Evolutionary conservation across 139 green algal species (phyloP).

Genomic region (Chlorella sp.): DNA sequence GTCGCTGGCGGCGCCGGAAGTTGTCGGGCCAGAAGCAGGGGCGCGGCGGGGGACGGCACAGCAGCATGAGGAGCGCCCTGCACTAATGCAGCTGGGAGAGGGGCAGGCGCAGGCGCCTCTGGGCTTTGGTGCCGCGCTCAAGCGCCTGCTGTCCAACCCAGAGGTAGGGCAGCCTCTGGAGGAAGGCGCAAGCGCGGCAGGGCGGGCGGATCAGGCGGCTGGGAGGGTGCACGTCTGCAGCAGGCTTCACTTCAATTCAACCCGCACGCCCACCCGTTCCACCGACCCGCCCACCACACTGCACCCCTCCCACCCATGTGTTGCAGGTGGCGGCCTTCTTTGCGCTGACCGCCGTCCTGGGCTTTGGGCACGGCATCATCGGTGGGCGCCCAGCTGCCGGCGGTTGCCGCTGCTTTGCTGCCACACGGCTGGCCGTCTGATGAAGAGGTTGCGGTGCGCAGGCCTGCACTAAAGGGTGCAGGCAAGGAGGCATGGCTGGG

Average conservation of each 20-base stretch:
- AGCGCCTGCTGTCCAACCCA: not conserved
- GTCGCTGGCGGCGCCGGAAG: not conserved
- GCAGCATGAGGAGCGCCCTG: not conserved
- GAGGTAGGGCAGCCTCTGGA: not conserved
- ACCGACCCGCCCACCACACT: not conserved
- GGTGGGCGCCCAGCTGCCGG: not conserved
- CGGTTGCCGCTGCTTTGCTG: no score
- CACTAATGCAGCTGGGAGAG: not conserved
- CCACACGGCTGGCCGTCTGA: no score
- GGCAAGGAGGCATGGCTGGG: no score
- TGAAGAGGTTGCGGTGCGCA: no score
- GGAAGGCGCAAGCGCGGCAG: not conserved
- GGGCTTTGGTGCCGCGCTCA: conserved; percentile 1
- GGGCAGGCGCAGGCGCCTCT: not conserved
- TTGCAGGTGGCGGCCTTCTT: conserved; percentile 30
- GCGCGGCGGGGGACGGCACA: not conserved
- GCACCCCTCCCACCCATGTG: not conserved
- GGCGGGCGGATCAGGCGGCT: not conserved
- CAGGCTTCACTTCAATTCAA: no score
- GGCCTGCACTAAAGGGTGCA: no score
- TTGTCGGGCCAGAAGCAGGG: not conserved
- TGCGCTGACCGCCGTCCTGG: conserved; percentile 13
- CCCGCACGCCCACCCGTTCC: no score
- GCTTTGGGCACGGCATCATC: conserved; percentile 38
- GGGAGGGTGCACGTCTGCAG: not conserved